Evolutionary conservation across 2,329 filamentous ascomycete genomes (phyloP).

Genomic region (Ceratocystis diversiconidia): DNA sequence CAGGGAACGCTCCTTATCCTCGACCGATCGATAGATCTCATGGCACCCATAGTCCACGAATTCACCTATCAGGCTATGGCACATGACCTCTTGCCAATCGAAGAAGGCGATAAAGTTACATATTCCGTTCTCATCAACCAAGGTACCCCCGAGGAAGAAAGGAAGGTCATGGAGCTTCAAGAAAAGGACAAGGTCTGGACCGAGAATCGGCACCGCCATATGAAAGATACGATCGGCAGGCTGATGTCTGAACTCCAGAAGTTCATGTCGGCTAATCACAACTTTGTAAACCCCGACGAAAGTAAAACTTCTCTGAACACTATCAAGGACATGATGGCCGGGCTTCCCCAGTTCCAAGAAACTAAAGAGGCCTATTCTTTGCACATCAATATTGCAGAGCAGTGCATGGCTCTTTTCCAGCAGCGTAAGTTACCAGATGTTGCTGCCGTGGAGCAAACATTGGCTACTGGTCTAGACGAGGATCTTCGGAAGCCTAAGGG

Average conservation of each 20-base stretch:
- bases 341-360: constrained; percentile 84
- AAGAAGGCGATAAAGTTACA: constrained; percentile 75
- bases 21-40: constrained; percentile 84
- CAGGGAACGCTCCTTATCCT: constrained; percentile 74
- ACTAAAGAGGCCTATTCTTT: constrained; percentile 91
- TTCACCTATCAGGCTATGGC: constrained; percentile 99
- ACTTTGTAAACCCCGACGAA: constrained; percentile 65
- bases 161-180: constrained; percentile 80
- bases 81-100: constrained; percentile 77
- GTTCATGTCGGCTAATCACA: constrained; percentile 80
- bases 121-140: constrained; percentile 72
- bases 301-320: constrained; percentile 68
- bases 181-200: constrained; percentile 94
- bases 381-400: constrained; percentile 91
- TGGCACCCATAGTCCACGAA: constrained; percentile 79
- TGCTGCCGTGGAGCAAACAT: constrained; percentile 73
- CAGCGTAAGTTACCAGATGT: constrained; percentile 72
- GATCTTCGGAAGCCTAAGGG: constrained; percentile 86
- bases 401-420: constrained; percentile 91
- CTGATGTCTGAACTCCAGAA: constrained; percentile 84
- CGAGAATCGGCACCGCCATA: constrained; percentile 84
- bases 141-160: constrained; percentile 52
- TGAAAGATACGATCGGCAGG: constrained; percentile 95
- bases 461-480: constrained; percentile 86
- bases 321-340: constrained; percentile 94